Percentiles rank a stretch among this genome's conserved stretches.
Conservation (phyloP, 352 stramenopile genomes). For the Globisporangium orthogonon region DNA sequence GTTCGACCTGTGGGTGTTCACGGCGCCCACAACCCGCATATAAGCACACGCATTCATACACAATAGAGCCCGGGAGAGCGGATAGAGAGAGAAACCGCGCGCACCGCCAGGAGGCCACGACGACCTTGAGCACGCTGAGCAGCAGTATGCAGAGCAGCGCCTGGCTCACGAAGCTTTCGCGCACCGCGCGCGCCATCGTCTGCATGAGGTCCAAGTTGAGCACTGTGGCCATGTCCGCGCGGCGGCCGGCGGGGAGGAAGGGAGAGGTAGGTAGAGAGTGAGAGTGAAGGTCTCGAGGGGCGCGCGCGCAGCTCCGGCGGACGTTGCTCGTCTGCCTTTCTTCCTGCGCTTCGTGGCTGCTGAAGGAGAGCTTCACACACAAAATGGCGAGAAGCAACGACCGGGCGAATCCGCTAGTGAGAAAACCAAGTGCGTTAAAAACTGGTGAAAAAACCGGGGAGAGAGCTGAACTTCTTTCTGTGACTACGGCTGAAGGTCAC, state of each 20-base stretch:
- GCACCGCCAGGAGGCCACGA: conserved; percentile 51
- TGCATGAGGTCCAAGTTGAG: conserved; percentile 64
- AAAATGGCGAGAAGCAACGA: too few relatives aligned
- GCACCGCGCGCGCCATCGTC: conserved; percentile 48
- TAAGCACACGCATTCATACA: neutral
- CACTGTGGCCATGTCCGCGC: conserved; percentile 35
- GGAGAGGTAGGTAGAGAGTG: neutral
- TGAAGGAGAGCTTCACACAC: neutral
- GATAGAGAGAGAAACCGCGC: neutral
- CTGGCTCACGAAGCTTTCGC: conserved; percentile 61
- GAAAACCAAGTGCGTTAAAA: neutral
- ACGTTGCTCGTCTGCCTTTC: neutral
- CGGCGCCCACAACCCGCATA: neutral
- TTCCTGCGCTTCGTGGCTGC: too few relatives aligned
- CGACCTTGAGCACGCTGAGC: conserved; percentile 49
- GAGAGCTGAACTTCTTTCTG: too few relatives aligned
- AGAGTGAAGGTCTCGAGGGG: neutral
- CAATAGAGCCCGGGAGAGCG: neutral
- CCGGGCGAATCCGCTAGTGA: neutral
- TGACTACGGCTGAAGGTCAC: too few relatives aligned
- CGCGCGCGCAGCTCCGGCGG: neutral
- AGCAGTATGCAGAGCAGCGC: conserved; percentile 51
- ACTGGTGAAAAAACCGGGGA: neutral
- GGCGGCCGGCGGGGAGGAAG: neutral
- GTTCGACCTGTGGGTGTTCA: conserved; percentile 15